Evolutionary conservation across 2,329 filamentous ascomycete genomes (phyloP).

Genomic region (Botryotinia globosa): DNA sequence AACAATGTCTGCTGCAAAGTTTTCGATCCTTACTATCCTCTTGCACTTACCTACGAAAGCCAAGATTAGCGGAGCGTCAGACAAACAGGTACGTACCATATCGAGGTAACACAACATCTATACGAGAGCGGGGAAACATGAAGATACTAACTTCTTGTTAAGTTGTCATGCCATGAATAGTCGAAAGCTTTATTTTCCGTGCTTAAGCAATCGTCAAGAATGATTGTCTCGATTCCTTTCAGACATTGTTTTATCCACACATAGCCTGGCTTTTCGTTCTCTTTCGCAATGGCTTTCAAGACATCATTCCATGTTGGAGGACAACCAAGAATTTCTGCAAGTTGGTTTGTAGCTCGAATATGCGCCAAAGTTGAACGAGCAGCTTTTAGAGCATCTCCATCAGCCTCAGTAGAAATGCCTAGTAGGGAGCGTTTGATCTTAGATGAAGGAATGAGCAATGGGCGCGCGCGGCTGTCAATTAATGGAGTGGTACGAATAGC

Average conservation of each 20-base stretch:
- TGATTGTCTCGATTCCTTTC: slow-evolving; percentile 66
- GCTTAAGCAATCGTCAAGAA: slow-evolving; percentile 76
- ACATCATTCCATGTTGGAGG: slow-evolving; percentile 60
- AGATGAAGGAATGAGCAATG: slow-evolving; percentile 55
- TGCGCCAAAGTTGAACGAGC: slow-evolving; percentile 64
- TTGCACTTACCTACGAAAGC: slow-evolving; percentile 49
- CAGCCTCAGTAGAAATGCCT: slow-evolving; percentile 70
- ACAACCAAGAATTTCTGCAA: slow-evolving; percentile 63
- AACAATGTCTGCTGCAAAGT: slow-evolving; percentile 62
- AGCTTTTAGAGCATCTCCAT: slow-evolving; percentile 63
- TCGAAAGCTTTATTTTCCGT: slow-evolving; percentile 53
- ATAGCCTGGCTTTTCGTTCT: slow-evolving; percentile 41
- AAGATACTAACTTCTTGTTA: slow-evolving; percentile 49
- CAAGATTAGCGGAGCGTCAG: neutral
- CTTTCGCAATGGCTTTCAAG: slow-evolving; percentile 27
- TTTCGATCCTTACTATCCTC: slow-evolving; percentile 76
- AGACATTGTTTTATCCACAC: slow-evolving; percentile 64
- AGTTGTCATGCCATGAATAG: slow-evolving; percentile 64
- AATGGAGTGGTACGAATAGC: slow-evolving; percentile 57
- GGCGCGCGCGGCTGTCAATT: slow-evolving; percentile 72
- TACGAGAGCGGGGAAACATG: neutral
- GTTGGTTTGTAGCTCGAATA: slow-evolving; percentile 65
- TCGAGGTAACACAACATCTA: slow-evolving; percentile 10
- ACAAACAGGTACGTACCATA: neutral
- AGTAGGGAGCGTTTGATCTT: slow-evolving; percentile 49